Conservation (phyloP, 2,329 filamentous ascomycete species). For the Alternaria sp. region DNA sequence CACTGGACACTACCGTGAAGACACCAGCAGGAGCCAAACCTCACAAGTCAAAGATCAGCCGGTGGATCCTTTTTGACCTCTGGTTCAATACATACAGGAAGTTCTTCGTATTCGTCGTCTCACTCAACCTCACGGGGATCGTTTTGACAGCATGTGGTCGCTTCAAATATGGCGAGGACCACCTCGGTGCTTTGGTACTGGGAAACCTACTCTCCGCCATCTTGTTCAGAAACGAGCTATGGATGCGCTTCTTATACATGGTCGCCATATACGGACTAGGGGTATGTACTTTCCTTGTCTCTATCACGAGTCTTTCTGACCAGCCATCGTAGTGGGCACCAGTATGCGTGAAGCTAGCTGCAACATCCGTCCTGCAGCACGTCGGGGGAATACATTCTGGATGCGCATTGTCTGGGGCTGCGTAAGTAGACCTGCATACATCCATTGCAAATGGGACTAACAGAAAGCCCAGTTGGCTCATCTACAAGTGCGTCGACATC, state of each 20-base stretch:
- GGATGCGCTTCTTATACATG: constrained; percentile 41
- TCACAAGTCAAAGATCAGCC: constrained; percentile 30
- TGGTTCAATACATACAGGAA: constrained; percentile 48
- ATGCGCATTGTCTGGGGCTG: constrained; percentile 43
- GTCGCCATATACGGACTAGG: constrained; percentile 40
- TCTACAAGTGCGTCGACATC: constrained; percentile 46
- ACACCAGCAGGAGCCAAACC: constrained; percentile 17
- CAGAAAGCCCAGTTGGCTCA: constrained; percentile 32
- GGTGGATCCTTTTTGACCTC: constrained; percentile 39
- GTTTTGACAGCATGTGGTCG: constrained; percentile 34
- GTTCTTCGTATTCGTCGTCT: constrained; percentile 42
- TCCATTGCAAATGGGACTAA: constrained; percentile 10
- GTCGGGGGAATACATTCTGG: constrained; percentile 45
- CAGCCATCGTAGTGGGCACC: constrained; percentile 38
- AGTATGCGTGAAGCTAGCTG: constrained; percentile 36
- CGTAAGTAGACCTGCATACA: constrained; percentile 21
- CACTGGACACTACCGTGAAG: constrained; percentile 21
- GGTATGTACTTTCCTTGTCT: constrained; percentile 18
- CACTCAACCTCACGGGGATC: constrained; percentile 40
- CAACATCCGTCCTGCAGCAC: constrained; percentile 42
- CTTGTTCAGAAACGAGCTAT: constrained; percentile 43
- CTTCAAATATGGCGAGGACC: constrained; percentile 42
- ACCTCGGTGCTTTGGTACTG: constrained; percentile 41
- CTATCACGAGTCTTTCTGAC: constrained; percentile 3
- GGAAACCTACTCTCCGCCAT: constrained; percentile 42